Base-by-base conservation (phyloP, 106 monocot species). In the Dendrobium huoshanense region DNA sequence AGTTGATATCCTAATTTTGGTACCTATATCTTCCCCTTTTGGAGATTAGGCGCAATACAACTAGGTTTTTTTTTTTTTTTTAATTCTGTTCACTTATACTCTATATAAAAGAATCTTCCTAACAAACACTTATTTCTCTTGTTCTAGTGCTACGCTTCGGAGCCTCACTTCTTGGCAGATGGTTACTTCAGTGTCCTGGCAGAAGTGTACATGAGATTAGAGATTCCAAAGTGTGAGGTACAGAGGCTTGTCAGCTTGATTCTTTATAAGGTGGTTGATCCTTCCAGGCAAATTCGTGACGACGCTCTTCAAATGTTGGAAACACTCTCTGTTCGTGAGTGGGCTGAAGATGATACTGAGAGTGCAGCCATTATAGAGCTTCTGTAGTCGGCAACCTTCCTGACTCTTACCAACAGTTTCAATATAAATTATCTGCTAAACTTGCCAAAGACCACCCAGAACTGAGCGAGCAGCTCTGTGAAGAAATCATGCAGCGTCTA, bases 331-430 rank as follows among this genome's bases (percentile, higher is more conserved):
- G 86, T 88, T 33, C 95, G 99, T 70, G 95, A 95, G 75, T 99
- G 99, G 99, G 91, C 99, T 67, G 95, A 93, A 77, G 94, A 95
- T 79, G 95, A 99, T 55, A 76, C 77, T 48, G 99, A 99, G 24
- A 88, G 84, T 5, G 70, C 24, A 87, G 90, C 29, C 93, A 79
- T 19, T 99, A 99, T 78, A 89, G 93, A 65, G 99, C 93, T 55
- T 95, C 99, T 64, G 99, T 99, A 10, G 95, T 99, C 16, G 99
- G 99, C 47, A 93, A 99, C 86, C 93, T 99, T 37, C 99, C 95
- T n/a, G 99, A 99, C 79, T 99, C 99, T 9, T 99, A 99, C 84
- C 99, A 99, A 72, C 99, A 99, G 80, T 99, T 99, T 79, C 99
- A 99, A 49, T 99, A 99, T 56, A 99, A 95, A 58, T 90, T 99